These are phyloP conservation scores for Paramarasmius palmivorus DNA, from an alignment of 1,284 basidiomycete genomes.

Conservation along the genomic window DNA sequence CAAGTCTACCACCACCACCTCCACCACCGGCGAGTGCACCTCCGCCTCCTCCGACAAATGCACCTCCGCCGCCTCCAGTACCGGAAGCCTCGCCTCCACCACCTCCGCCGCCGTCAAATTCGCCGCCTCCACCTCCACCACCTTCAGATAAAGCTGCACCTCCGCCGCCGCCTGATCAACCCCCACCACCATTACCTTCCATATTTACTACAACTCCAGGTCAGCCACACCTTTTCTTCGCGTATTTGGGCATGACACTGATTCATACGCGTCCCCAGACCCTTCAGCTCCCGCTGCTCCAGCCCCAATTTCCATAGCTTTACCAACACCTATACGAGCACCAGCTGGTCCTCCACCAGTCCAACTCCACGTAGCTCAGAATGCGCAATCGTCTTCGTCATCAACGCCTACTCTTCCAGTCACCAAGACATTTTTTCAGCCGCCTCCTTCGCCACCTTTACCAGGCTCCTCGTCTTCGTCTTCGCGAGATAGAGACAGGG, in stretches of 20 bases:
- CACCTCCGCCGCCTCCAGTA: slow-evolving; percentile 16
- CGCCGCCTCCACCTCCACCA: slow-evolving; percentile 10
- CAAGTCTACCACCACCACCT: slow-evolving; percentile 3
- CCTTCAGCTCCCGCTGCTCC: slow-evolving; percentile 6
- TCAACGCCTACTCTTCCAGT: slow-evolving; percentile 23
- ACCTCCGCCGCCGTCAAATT: slow-evolving; percentile 13
- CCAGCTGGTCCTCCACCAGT: slow-evolving; percentile 12
- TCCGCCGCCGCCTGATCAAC: slow-evolving; percentile 14
- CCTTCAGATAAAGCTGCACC: slow-evolving; percentile 13
- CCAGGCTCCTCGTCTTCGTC: slow-evolving; percentile 14
- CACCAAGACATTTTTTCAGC: slow-evolving; percentile 6
- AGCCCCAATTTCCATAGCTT: slow-evolving; percentile 12
- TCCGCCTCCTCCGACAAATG: slow-evolving; percentile 1
- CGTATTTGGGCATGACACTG: too few relatives aligned
- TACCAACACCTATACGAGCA: slow-evolving; percentile 5
- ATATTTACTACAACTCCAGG: slow-evolving; percentile 1
- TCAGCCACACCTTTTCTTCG: neutral
- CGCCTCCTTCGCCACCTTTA: slow-evolving; percentile 28
- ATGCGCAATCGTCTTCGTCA: slow-evolving; percentile 21
- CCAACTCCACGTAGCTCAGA: slow-evolving; percentile 7
- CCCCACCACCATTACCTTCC: slow-evolving; percentile 17
- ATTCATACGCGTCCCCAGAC: neutral
- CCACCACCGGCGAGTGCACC: slow-evolving; percentile 7
- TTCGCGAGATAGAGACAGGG: neutral
- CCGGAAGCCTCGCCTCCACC: slow-evolving; percentile 8